phyloP scores from a whole-genome alignment of 2,329 filamentous ascomycete genomes.

The Aureobasidium pullulans region DNA sequence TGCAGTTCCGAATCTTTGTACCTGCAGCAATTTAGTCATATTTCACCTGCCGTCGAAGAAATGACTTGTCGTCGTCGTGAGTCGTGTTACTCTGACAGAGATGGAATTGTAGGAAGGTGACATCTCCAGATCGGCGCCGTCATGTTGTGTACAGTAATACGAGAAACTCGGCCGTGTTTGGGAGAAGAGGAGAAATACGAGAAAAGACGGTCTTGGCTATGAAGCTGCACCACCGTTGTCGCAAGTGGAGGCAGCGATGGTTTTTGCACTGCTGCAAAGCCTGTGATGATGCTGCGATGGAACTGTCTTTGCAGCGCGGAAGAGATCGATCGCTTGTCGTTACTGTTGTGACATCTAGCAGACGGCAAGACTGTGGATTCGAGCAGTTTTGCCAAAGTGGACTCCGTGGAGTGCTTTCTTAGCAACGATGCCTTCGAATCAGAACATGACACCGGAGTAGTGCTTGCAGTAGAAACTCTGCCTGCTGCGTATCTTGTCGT shows the following conservation, averaged over 20 bases:
- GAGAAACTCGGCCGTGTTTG: constrained; percentile 1
- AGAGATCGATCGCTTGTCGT: not conserved
- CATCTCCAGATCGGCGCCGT: not conserved
- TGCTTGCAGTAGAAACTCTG: too few relatives aligned
- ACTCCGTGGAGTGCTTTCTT: too few relatives aligned
- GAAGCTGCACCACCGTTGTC: not conserved
- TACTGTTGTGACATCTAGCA: not conserved
- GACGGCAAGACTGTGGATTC: not conserved
- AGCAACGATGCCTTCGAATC: too few relatives aligned
- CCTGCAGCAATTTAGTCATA: not conserved
- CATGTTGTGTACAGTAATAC: not conserved
- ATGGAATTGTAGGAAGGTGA: not conserved
- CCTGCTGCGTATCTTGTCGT: too few relatives aligned
- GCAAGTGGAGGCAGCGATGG: not conserved
- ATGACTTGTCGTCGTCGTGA: not conserved
- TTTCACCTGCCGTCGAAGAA: not conserved
- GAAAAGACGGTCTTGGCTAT: not conserved
- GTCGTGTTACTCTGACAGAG: not conserved
- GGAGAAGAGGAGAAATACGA: not conserved
- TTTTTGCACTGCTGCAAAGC: not conserved
- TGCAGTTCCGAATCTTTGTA: not conserved
- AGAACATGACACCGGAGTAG: too few relatives aligned
- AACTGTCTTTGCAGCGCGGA: not conserved
- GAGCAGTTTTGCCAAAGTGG: too few relatives aligned
- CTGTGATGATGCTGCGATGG: not conserved